Evolutionary conservation across 2,329 filamentous ascomycete genomes (phyloP), one percentile per base, ranked within the genome.

Genomic region (Cladophialophora psammophila): DNA sequence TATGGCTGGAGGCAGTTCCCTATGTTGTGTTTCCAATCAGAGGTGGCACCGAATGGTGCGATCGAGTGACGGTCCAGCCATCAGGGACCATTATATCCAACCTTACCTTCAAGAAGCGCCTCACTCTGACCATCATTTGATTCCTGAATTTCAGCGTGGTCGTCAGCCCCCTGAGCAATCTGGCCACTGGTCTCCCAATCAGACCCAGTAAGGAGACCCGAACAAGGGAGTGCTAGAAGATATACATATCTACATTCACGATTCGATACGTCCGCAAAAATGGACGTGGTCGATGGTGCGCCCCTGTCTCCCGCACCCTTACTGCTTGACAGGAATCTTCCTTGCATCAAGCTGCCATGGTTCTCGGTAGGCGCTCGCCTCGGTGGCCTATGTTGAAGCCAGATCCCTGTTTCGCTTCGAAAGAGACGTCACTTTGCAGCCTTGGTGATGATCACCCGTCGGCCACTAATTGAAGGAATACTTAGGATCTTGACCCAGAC

Each of bases 21-120:
- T 31, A 6, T 54, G 50, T 32, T 54, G 32, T 31, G 26, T 54
- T 55, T 55, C n/a, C 52, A 55, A 5, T 50, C 45, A 50, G 20
- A 20, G 45, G 45, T 50, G 45, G 45, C 45, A 50, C 18, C 10
- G 45, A 20, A 20, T 26, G 45, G 45, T 50, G 45, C 18, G 20
- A 50, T 50, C 9, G 45, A 50, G 45, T 26, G 45, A 50, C 45
- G 18, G 45, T 50, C 45, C 45, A 26, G 45, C 45, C 45, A 26
- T 13, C 20, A 26, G 45, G 45, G 45, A 26, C 45, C 45, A 50
- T 2, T 50, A 26, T 26, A 18, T 26, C 45, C 4, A 20, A 18
- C 40, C 40, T 45, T 6, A 40, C 13, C 3, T 50, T 20, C 18
- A 50, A 26, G 9, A 18, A 20, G 26, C 18, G 45, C 45, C 42